These are phyloP conservation scores for Claviceps sp. DNA, from an alignment of 2,329 filamentous ascomycete species.

Conservation along the genomic window DNA sequence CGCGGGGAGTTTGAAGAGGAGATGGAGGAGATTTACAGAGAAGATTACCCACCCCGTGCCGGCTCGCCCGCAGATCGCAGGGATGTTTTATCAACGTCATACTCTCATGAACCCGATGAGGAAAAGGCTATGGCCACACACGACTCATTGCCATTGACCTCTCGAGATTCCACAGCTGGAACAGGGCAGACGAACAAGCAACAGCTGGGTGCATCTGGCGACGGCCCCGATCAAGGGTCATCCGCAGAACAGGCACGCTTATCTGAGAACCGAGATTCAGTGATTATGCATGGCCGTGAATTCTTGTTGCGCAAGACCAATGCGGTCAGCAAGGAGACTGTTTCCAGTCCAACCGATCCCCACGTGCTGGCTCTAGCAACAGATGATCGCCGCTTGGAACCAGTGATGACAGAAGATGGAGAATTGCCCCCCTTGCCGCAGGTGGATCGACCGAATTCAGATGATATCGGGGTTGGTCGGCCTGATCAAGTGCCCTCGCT, in stretches of 20 bases:
- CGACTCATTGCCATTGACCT: constrained; percentile 6
- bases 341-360: constrained; percentile 28
- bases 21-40: constrained; percentile 49
- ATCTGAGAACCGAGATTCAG: constrained; percentile 56
- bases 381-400: constrained; percentile 20
- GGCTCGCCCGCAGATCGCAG: constrained; percentile 24
- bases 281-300: constrained; percentile 55
- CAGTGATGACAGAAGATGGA: constrained; percentile 26
- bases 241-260: constrained; percentile 45
- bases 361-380: constrained; percentile 13
- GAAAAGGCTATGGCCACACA: constrained; percentile 36
- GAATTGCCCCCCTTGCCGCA: constrained; percentile 45
- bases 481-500: constrained; percentile 58
- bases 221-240: constrained; percentile 65
- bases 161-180: background rate
- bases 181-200: constrained; percentile 29
- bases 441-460: constrained; percentile 45
- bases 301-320: constrained; percentile 53
- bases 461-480: constrained; percentile 54
- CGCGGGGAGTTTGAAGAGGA: constrained; percentile 41
- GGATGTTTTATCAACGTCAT: constrained; percentile 15
- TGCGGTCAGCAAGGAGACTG: constrained; percentile 48
- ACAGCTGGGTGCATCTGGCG: constrained; percentile 63
- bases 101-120: constrained; percentile 38
- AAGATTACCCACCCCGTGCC: constrained; percentile 15